Evolutionary conservation across 352 stramenopile species (phyloP), one percentile per base, ranked within the genome.

Genomic region (Pythium pyrilobum): DNA sequence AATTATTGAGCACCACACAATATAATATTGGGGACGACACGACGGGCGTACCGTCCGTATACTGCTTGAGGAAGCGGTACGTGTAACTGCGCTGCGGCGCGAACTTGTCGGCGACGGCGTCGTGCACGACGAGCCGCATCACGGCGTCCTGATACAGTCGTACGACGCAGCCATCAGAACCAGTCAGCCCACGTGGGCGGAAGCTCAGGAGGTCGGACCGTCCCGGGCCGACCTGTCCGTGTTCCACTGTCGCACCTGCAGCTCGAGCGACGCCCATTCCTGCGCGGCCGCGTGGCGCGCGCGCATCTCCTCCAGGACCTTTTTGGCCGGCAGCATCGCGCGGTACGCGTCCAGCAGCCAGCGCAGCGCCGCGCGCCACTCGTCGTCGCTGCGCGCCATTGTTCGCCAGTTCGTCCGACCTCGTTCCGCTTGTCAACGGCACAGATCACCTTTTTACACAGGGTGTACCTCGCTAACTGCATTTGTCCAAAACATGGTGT

Each of bases 31-130:
- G n/a, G n/a, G n/a, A n/a, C n/a, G n/a, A n/a, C n/a, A n/a, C n/a
- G n/a, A n/a, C n/a, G n/a, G 32, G 12, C 64, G 5, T 69, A 90
- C 82, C 79, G 40, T 74, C 53, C 23, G 81, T 67, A 61, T 77
- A 90, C 33, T 16, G 59, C 57, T 90, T 92, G 21, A 92, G 66
- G 24, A 92, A 82, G 5, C 70, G 73, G 56, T 80, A 90, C 15
- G 71, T 78, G 53, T 88, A 92, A 24, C 54, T 81, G 45, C 59
- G 66, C 36, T 77, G 68, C 7, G 79, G 82, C 15, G 79, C 56
- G 56, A 76, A 89, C n/a, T 76, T 61, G 15, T 90, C 69, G 18
- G 63, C 82, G 7, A 92, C 53, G 0, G 56, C 34, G 47, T 92
- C 77, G 16, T 69, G 67, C 37, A 92, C 50, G 8, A 90, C 71